phyloP scores from a whole-genome alignment of 768 basidiomycete species.

The Artomyces pyxidatus region DNA sequence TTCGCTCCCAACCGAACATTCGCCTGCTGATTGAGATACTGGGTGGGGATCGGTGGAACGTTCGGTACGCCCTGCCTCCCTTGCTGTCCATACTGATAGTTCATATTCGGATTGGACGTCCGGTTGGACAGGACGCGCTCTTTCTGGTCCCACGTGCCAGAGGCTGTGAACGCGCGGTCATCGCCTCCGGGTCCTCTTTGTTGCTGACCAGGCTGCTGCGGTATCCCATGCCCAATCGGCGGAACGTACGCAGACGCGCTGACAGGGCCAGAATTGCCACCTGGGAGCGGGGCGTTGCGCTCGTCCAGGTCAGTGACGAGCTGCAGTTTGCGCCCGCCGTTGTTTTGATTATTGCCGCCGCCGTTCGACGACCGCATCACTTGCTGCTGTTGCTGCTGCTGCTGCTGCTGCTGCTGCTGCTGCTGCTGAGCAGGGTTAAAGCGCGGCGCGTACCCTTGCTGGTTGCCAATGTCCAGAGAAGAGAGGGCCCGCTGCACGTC shows the following conservation, averaged over 20 bases:
- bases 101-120: conserved; percentile 62
- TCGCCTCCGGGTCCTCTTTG: conserved; percentile 21
- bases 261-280: conserved; percentile 36
- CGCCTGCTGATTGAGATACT: conserved; percentile 52
- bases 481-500: conserved; percentile 73
- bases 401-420: background rate
- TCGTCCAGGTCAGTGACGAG: conserved; percentile 59
- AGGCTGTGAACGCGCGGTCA: conserved; percentile 29
- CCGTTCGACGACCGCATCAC: conserved; percentile 33
- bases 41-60: conserved; percentile 66
- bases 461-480: conserved; percentile 51
- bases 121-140: conserved; percentile 49
- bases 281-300: conserved; percentile 45
- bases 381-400: conserved; percentile 39
- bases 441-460: conserved; percentile 58
- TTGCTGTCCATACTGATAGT: conserved; percentile 45
- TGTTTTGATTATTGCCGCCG: conserved; percentile 29
- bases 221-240: conserved; percentile 32
- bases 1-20: conserved; percentile 12
- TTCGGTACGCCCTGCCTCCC: conserved; percentile 40
- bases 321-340: conserved; percentile 41
- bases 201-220: conserved; percentile 24
- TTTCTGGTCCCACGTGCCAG: conserved; percentile 56
- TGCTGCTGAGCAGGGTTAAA: conserved; percentile 39
- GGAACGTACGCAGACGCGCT: conserved; percentile 40